Percentiles rank a stretch among this genome's conserved stretches.
Conservation (phyloP, 768 basidiomycete species). For the Panaeolus cyanescens region DNA sequence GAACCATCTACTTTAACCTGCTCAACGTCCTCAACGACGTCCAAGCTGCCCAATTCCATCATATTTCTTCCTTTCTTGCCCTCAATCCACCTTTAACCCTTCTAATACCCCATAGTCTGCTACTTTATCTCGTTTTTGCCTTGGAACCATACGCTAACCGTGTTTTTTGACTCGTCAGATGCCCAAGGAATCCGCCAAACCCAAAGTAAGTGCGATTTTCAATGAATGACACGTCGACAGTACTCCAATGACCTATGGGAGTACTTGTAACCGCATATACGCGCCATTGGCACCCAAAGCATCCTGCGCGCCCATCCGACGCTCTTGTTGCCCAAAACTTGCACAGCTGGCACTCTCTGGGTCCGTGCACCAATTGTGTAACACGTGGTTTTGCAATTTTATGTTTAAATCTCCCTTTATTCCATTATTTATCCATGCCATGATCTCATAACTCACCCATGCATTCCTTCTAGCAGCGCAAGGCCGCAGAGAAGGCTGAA, state of each 20-base stretch:
- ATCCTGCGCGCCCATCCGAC: not conserved
- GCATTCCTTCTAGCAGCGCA: slow-evolving; percentile 49
- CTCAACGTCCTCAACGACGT: slow-evolving; percentile 13
- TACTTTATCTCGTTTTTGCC: slow-evolving; percentile 4
- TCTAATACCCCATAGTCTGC: slow-evolving; percentile 3
- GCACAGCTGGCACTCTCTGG: not conserved
- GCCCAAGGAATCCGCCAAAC: slow-evolving; percentile 77
- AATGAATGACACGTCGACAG: slow-evolving; percentile 11
- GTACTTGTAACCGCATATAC: not conserved
- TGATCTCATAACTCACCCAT: slow-evolving; percentile 8
- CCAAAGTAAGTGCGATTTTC: slow-evolving; percentile 52
- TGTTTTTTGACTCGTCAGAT: slow-evolving; percentile 45
- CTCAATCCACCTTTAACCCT: slow-evolving; percentile 8
- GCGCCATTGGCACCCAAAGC: not conserved
- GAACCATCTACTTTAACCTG: slow-evolving; percentile 17
- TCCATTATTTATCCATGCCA: slow-evolving; percentile 8
- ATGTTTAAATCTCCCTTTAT: slow-evolving; percentile 2
- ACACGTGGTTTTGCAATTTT: slow-evolving; percentile 6
- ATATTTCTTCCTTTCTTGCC: not conserved
- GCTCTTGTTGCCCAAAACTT: not conserved
- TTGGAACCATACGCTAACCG: slow-evolving; percentile 18
- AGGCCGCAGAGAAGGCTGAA: slow-evolving; percentile 74
- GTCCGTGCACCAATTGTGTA: not conserved
- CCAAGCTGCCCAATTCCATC: slow-evolving; percentile 15
- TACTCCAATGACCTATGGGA: slow-evolving; percentile 3